A percentile compares a stretch with the other conserved stretches of the same genome.
Evolutionary conservation across 768 basidiomycete species (phyloP).

Genomic region (Termitomyces sp.): DNA sequence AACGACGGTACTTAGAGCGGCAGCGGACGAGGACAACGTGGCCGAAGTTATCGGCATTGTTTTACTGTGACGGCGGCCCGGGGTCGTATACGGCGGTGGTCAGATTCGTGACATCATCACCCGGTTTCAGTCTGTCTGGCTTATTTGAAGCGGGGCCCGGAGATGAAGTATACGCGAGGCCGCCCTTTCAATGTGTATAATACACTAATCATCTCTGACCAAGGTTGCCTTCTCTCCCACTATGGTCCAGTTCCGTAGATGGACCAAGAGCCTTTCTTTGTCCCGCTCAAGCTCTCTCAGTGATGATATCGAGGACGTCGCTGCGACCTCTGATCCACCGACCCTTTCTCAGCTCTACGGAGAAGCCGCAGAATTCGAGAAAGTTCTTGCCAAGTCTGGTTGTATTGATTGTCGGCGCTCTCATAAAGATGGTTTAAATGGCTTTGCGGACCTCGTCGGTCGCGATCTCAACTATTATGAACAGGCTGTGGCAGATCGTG

Average conservation of each 20-base stretch:
- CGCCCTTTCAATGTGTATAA: not conserved
- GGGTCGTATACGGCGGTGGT: too few relatives aligned
- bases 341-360: constrained; percentile 31
- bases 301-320: constrained; percentile 12
- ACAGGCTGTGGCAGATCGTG: constrained; percentile 25
- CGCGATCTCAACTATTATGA: constrained; percentile 32
- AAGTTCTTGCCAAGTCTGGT: constrained; percentile 24
- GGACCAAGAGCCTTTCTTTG: constrained; percentile 5
- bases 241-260: constrained; percentile 6
- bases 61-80: too few relatives aligned
- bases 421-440: constrained; percentile 20
- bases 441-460: constrained; percentile 39
- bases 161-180: not conserved
- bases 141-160: not conserved
- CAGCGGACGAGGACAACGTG: not conserved
- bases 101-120: constrained; percentile 7
- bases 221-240: not conserved
- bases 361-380: constrained; percentile 33
- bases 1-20: too few relatives aligned
- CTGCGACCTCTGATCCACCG: constrained; percentile 14
- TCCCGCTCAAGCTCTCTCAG: constrained; percentile 11
- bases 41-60: not conserved
- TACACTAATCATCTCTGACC: not conserved
- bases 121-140: constrained; percentile 6
- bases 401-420: constrained; percentile 17